Base-by-base conservation (phyloP, 805 yeast species). In the Allodekkera sacchari region DNA sequence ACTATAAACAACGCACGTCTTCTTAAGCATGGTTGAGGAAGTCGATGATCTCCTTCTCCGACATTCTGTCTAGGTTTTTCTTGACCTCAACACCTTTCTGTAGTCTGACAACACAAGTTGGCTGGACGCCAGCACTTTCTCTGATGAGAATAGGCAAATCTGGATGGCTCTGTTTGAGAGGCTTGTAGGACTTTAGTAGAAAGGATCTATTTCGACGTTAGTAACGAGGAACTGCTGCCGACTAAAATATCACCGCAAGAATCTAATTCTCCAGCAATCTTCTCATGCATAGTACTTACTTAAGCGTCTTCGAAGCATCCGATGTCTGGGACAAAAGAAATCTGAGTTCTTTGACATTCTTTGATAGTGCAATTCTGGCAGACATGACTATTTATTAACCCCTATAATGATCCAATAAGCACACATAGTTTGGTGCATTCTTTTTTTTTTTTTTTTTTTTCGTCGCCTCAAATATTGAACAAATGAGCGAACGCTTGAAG, bases 301-400 rank as follows among this genome's bases (percentile, higher is more conserved):
- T 33, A 42, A 25, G 27, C 17, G 31, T 30, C 74, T 68, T 74
- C 45, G 83, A 63, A 10, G 88, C 73, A 5, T 83, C 73, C 40
- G 74, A 73, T n/a, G 78, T 68, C 57, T 81, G 92, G 20, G 85
- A 78, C 42, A 83, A 65, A 50, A 83, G 85, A 59, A 83, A 80
- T 57, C 95, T 72, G 50, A 84, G 66, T 64, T 84, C 95, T 53
- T 68, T 82, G 42, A 83, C 68, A 8, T 82, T 70, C 21, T 59
- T 53, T n/a, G 77, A 72, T 22, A 54, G 33, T 26, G 45, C 47
- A 21, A 43, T 22, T 29, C 41, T 44, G 13, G 52, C 34, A 11
- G 51, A 41, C 52, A 48, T 37, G 13, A 5, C 24, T 28, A 12
- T 28, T 16, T 6, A 4, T 5, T 29, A 12, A 32, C 16, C 10